Conservation (phyloP, 257 asterid species). For the Solanum sitiens region DNA sequence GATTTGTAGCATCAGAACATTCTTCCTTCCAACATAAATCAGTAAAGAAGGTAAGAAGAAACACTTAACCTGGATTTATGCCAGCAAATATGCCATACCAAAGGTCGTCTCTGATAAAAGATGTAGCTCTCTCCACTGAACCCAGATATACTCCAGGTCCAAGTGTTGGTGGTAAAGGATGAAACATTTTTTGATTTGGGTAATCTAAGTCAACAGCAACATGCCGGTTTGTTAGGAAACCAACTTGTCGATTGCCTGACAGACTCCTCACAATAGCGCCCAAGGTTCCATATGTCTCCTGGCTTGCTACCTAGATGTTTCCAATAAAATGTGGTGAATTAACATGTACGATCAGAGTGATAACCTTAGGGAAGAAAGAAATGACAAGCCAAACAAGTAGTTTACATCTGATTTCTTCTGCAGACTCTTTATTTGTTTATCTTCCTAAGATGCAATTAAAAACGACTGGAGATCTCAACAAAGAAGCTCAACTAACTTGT, state of each 20-base stretch:
- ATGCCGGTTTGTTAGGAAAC: slow-evolving; percentile 92
- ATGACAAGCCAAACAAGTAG: not conserved
- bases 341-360: not conserved
- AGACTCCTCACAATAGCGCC: slow-evolving; percentile 94
- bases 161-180: slow-evolving; percentile 94
- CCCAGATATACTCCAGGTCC: slow-evolving; percentile 99
- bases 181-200: slow-evolving; percentile 98
- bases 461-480: not conserved
- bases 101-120: slow-evolving; percentile 75
- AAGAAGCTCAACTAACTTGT: not conserved
- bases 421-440: not conserved
- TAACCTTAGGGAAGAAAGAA: not conserved
- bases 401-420: not conserved
- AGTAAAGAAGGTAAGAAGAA: not conserved
- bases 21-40: not conserved
- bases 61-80: slow-evolving; percentile 67
- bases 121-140: slow-evolving; percentile 97
- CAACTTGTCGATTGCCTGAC: slow-evolving; percentile 79
- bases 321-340: not conserved
- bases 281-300: slow-evolving; percentile 94
- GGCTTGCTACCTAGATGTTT: slow-evolving; percentile 77
- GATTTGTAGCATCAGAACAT: not conserved
- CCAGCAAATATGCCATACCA: slow-evolving; percentile 99
- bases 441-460: not conserved
- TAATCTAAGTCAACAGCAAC: slow-evolving; percentile 96